Evolutionary conservation across 495 filamentous ascomycete species (phyloP).

Genomic region (Glarea lozoyensis): DNA sequence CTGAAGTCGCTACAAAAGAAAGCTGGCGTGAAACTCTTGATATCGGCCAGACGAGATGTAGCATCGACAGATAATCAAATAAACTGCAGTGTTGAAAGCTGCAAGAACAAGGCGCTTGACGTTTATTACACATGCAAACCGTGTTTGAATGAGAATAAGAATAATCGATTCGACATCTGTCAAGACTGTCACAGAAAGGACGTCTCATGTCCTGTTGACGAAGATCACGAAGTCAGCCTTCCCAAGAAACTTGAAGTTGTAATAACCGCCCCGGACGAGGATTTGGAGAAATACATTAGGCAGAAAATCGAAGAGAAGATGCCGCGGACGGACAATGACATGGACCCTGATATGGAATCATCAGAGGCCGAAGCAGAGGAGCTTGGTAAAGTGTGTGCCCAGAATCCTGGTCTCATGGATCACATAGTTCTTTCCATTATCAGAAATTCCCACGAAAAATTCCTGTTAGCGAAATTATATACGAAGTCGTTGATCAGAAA

Average conservation of each 20-base stretch:
- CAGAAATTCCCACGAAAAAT: slow-evolving; percentile 17
- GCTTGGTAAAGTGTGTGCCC: slow-evolving; percentile 14
- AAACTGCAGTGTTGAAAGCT: slow-evolving; percentile 8
- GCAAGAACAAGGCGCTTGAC: neutral
- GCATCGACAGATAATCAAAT: neutral
- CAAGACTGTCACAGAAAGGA: neutral
- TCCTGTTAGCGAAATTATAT: slow-evolving; percentile 21
- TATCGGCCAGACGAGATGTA: slow-evolving; percentile 6
- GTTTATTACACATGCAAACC: slow-evolving; percentile 5
- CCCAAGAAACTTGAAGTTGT: slow-evolving; percentile 5
- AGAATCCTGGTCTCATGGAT: slow-evolving; percentile 8
- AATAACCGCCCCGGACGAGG: slow-evolving; percentile 9
- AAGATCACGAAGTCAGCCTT: neutral
- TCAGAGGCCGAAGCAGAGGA: neutral
- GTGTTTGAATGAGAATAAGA: slow-evolving; percentile 1
- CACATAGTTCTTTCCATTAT: slow-evolving; percentile 16
- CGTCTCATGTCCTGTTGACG: neutral
- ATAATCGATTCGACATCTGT: slow-evolving; percentile 3
- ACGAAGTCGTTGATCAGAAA: slow-evolving; percentile 13
- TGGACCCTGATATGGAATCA: neutral
- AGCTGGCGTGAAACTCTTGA: slow-evolving; percentile 9
- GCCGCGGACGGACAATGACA: neutral
- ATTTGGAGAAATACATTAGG: slow-evolving; percentile 7
- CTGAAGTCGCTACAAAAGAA: slow-evolving; percentile 2
- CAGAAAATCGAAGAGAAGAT: slow-evolving; percentile 7